Base-by-base conservation (phyloP, 1,284 basidiomycete species). In the Meira miltonrushii region DNA sequence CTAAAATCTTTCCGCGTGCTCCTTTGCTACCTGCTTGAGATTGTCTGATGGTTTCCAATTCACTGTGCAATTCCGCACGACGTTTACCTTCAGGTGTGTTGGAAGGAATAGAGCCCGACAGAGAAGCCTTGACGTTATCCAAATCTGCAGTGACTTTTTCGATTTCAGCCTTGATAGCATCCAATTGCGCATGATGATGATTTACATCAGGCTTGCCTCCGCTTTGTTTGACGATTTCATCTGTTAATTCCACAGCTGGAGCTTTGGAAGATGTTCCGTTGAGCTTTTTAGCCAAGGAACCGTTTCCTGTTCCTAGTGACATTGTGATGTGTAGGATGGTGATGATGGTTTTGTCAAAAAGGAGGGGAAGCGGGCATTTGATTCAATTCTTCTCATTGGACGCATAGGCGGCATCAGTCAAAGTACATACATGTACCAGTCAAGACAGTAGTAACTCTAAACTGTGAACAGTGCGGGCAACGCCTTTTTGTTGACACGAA, bases 11-110 rank as follows among this genome's bases (percentile, higher is more conserved):
- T 37, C 82, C 81, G 61, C 93, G 83, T 17, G 86, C 84, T 46
- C 80, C 80, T 82, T 96, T 97, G 81, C 82, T 85, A 64, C 83
- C 85, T 43, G 88, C 87, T 80, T 97, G 94, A 70, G 89, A 84
- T 28, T 83, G 84, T 46, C 90, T 87, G 61, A 97, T 84, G 56
- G 79, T 71, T 69, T 96, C 89, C 64, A 96, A 83, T 82, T 98
- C 90, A 51, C 86, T 82, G 65, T 87, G 87, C 60, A 99, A 85
- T 56, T 82, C 82, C 54, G 83, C 85, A 62, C 89, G 84, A 61
- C 87, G 84, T 67, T 92, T 89, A 64, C 87, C 87, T 23, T 83
- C 86, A 21, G 79, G 76, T 7, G 67, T 67, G 52, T 77, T 71
- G 52, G 67, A 60, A 19, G 71, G 67, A n/a, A 66, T 71, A 15